Percentiles rank a stretch among this genome's conserved stretches.
These are phyloP conservation scores for Sedum album DNA, from an alignment of 164 flowering plant genomes.

Conservation along the genomic window DNA sequence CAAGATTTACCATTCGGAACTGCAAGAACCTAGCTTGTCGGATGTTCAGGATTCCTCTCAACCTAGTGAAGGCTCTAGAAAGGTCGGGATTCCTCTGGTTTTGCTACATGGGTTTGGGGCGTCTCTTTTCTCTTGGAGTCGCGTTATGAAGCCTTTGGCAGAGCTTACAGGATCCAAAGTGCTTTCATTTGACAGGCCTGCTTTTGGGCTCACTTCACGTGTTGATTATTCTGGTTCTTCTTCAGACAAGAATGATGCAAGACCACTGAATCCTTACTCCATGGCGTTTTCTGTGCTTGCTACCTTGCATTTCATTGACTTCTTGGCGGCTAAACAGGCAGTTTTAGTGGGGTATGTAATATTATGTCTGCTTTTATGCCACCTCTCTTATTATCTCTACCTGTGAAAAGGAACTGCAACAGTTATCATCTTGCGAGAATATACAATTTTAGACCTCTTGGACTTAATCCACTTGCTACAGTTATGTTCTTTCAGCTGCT, in stretches of 20 bases:
- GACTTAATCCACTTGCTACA: background rate
- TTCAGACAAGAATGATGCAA: conserved; percentile 16
- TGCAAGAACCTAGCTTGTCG: conserved; percentile 11
- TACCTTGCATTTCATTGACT: conserved; percentile 64
- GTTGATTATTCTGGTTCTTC: conserved; percentile 15
- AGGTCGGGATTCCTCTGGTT: conserved; percentile 45
- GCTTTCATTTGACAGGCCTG: too few relatives aligned
- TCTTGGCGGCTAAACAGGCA: conserved; percentile 57
- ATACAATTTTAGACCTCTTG: background rate
- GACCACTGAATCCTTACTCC: conserved; percentile 67
- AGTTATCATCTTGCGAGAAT: background rate
- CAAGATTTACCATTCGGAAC: conserved; percentile 44
- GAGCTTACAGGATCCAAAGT: too few relatives aligned
- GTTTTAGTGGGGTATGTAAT: conserved; percentile 61
- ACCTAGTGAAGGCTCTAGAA: conserved; percentile 13
- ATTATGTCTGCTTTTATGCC: background rate
- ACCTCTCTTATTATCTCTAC: background rate
- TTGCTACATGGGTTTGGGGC: conserved; percentile 93
- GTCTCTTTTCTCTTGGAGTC: conserved; percentile 79
- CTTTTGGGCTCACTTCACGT: conserved; percentile 91
- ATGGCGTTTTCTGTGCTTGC: conserved; percentile 75
- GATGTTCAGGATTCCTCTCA: conserved; percentile 21
- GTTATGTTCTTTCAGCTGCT: background rate
- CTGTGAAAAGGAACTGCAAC: background rate
- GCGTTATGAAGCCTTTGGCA: conserved; percentile 68